phyloP scores from a whole-genome alignment of 495 filamentous ascomycete genomes.

The Aspergillus sclerotiicarbonarius region DNA sequence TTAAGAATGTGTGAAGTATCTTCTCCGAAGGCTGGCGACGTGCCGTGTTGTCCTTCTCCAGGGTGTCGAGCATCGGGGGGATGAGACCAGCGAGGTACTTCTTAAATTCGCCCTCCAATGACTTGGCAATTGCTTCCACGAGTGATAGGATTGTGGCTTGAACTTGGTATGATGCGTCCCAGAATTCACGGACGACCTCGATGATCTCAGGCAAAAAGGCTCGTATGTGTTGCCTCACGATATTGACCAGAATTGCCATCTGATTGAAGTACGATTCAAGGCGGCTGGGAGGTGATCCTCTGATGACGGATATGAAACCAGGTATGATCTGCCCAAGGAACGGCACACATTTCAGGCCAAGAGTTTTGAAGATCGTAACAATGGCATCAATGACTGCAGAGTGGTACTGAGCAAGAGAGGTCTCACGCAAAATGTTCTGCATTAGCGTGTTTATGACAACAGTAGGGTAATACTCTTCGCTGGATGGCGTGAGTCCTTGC shows the following conservation, averaged over 20 bases:
- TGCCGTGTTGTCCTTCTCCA: slow-evolving; percentile 78
- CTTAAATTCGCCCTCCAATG: slow-evolving; percentile 95
- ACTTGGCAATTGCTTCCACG: slow-evolving; percentile 88
- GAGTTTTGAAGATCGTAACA: slow-evolving; percentile 95
- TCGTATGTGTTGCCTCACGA: slow-evolving; percentile 93
- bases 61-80: slow-evolving; percentile 85
- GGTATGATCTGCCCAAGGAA: slow-evolving; percentile 92
- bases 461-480: slow-evolving; percentile 97
- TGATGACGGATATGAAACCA: slow-evolving; percentile 84
- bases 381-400: slow-evolving; percentile 96
- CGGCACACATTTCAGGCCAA: slow-evolving; percentile 91
- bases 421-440: slow-evolving; percentile 80
- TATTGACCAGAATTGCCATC: slow-evolving; percentile 84
- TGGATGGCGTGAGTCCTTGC: slow-evolving; percentile 92
- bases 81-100: slow-evolving; percentile 84
- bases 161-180: slow-evolving; percentile 70
- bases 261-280: slow-evolving; percentile 98
- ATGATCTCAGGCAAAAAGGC: slow-evolving; percentile 83
- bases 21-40: slow-evolving; percentile 78
- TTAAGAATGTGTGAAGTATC: slow-evolving; percentile 89
- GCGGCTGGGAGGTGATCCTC: slow-evolving; percentile 65
- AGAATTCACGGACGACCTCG: slow-evolving; percentile 78
- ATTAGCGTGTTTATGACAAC: slow-evolving; percentile 95
- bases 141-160: slow-evolving; percentile 88
- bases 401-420: slow-evolving; percentile 82